Base-by-base conservation (phyloP, 306 rosid genomes). In the Fagus sylvatica region DNA sequence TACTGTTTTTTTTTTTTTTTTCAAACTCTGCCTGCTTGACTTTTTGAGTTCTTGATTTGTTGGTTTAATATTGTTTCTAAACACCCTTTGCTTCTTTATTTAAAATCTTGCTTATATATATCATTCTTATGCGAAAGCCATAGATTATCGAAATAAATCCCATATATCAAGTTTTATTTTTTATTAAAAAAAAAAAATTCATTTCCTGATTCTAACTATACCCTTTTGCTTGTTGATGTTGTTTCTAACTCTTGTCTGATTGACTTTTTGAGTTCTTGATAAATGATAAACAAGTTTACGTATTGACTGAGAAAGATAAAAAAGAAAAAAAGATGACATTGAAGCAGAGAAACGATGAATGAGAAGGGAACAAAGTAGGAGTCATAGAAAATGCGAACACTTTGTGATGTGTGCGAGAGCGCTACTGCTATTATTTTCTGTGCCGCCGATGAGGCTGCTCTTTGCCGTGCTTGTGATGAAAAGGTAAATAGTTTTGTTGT, bases 371-470 rank as follows among this genome's bases (percentile, higher is more conserved):
- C 33, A 53, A 48, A 41, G 40, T 5, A 1, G 0, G 37, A 1
- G 71, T 17, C 49, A 66, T 17, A 39, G 34, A 82, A 49, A 76
- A 86, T 86, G 87, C 87, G 89, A 77, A 74, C 89, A 40, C 85
- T 86, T 67, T 82, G 89, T 55, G 87, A 83, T 57, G 87, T 77
- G 30, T 86, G 89, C 46, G 89, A 86, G 79, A 74, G 78, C 51
- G 81, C 89, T 1, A 83, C 89, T 16, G 89, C 89, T 53, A 86
- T 83, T 42, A 56, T 86, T 13, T 86, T 86, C 81, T 86, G 89
- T 73, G 85, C 89, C 0, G 89, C 89, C 12, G 89, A 83, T 30
- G 87, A 83, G 81, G 89, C 89, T 51, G 78, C 89, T 78, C 84
- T 86, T 13, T 86, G 89, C 87, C 78, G 43, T 71, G 69, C 87